These are phyloP conservation scores for Termitomyces sp. DNA, from an alignment of 768 basidiomycete genomes.

Conservation along the genomic window DNA sequence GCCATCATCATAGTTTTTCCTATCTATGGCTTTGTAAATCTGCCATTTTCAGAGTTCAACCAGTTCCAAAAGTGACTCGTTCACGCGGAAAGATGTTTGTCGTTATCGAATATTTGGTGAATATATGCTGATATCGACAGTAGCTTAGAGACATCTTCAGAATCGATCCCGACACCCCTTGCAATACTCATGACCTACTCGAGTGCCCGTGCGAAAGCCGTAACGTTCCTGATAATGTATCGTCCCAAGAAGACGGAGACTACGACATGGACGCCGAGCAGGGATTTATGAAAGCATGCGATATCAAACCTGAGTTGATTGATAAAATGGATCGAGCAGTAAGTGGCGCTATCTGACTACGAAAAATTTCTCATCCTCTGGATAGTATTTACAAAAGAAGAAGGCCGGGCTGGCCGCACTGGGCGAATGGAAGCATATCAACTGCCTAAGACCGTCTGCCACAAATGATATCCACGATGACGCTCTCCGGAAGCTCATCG, in stretches of 20 bases:
- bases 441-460: conserved; percentile 52
- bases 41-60: conserved; percentile 25
- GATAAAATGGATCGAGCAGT: conserved; percentile 54
- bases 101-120: neutral
- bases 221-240: conserved; percentile 20
- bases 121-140: neutral
- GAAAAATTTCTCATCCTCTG: conserved; percentile 9
- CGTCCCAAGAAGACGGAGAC: conserved; percentile 22
- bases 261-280: conserved; percentile 22
- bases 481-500: conserved; percentile 51
- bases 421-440: conserved; percentile 82
- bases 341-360: conserved; percentile 11
- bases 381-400: conserved; percentile 65
- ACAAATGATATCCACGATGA: conserved; percentile 58
- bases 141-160: conserved; percentile 92
- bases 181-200: conserved; percentile 91
- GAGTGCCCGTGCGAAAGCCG: conserved; percentile 64
- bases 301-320: conserved; percentile 43
- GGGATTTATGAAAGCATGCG: conserved; percentile 68
- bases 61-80: conserved; percentile 75
- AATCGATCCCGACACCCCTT: conserved; percentile 72
- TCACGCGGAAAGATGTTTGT: conserved; percentile 80
- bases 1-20: neutral
- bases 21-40: neutral
- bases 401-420: conserved; percentile 66